Evolutionary conservation across 2,329 filamentous ascomycete species (phyloP).

Genomic region (Cercospora zeae-maydis): DNA sequence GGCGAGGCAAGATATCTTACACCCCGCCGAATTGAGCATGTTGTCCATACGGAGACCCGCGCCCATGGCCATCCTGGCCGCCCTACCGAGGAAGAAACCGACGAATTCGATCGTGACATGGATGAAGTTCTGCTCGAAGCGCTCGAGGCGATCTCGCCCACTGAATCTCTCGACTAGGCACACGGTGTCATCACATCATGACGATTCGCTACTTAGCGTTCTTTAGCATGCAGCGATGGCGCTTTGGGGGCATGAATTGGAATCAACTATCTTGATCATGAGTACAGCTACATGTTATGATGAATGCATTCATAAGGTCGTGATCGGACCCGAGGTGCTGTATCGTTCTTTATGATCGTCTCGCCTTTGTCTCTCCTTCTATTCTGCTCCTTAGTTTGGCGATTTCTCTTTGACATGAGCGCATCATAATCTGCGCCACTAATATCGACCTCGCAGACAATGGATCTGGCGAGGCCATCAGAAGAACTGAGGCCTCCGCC

Average conservation of each 20-base stretch:
- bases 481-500: neutral
- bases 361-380: constrained; percentile 20
- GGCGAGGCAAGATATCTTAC: neutral
- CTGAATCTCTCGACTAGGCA: neutral
- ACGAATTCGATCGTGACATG: constrained; percentile 9
- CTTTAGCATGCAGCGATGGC: constrained; percentile 25
- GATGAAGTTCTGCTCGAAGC: neutral
- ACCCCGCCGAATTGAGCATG: neutral
- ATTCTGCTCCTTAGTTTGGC: constrained; percentile 15
- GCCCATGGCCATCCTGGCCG: neutral
- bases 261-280: constrained; percentile 8
- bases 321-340: neutral
- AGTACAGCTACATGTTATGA: constrained; percentile 7
- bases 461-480: neutral
- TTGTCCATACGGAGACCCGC: neutral
- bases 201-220: constrained; percentile 11
- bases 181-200: neutral
- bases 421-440: constrained; percentile 15
- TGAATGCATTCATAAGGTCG: neutral
- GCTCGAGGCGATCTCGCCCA: constrained; percentile 3
- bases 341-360: neutral
- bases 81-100: neutral
- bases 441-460: constrained; percentile 9
- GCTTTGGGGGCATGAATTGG: neutral
- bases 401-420: constrained; percentile 12